Evolutionary conservation across 1,139 yeast species (phyloP).

Genomic region (Barnettozyma hawaiiensis): DNA sequence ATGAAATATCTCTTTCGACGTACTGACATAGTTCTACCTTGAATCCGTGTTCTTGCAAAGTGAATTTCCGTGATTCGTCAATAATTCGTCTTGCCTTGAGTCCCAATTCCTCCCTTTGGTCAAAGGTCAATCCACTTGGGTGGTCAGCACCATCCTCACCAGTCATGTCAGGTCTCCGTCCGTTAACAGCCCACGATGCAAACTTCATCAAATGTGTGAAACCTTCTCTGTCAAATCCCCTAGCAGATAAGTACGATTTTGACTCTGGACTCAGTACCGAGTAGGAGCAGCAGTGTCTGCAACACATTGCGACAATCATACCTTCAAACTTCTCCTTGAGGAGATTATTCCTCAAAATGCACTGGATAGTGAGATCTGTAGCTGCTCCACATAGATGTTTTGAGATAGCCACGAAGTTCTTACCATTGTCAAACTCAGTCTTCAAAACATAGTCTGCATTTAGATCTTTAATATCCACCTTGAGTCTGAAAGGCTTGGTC

Average conservation of each 20-base stretch:
- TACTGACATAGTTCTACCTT: slow-evolving; percentile 52
- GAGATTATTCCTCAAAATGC: slow-evolving; percentile 44
- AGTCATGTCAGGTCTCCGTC: slow-evolving; percentile 37
- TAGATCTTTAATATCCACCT: slow-evolving; percentile 77
- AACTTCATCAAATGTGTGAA: slow-evolving; percentile 55
- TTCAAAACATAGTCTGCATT: slow-evolving; percentile 43
- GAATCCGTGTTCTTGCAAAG: slow-evolving; percentile 34
- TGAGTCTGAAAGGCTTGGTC: slow-evolving; percentile 36
- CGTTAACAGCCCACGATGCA: slow-evolving; percentile 87
- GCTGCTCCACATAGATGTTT: slow-evolving; percentile 94
- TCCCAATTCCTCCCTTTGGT: slow-evolving; percentile 55
- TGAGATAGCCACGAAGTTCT: slow-evolving; percentile 55
- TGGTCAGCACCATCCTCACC: slow-evolving; percentile 1
- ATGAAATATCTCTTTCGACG: slow-evolving; percentile 49
- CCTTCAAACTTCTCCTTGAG: slow-evolving; percentile 39
- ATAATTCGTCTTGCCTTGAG: slow-evolving; percentile 61
- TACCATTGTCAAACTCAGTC: slow-evolving; percentile 23
- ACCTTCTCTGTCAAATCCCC: slow-evolving; percentile 32
- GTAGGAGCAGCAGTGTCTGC: slow-evolving; percentile 71
- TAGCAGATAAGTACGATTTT: slow-evolving; percentile 22
- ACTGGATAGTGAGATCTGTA: slow-evolving; percentile 74
- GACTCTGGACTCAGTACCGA: slow-evolving; percentile 15
- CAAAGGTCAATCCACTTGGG: slow-evolving; percentile 14
- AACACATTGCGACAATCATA: slow-evolving; percentile 84
- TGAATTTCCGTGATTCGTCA: slow-evolving; percentile 57